A percentile compares a stretch with the other conserved stretches of the same genome.
Conservation (phyloP, 2,329 filamentous ascomycete genomes). For the Colletotrichum nymphaeae region DNA sequence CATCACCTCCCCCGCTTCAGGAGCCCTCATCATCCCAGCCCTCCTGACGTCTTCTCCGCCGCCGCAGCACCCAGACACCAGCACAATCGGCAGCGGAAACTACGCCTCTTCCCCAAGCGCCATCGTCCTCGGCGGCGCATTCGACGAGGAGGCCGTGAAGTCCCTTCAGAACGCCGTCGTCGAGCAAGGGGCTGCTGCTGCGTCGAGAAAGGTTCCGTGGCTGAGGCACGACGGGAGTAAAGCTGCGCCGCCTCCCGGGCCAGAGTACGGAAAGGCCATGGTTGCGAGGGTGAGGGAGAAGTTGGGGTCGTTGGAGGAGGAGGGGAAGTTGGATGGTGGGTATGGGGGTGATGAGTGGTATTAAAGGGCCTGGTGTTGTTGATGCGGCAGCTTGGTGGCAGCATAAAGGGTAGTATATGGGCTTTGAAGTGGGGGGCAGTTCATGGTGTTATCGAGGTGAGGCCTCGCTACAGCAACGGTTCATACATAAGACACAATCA, state of each 20-base stretch:
- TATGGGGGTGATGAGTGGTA: constrained; percentile 37
- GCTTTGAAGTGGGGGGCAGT: no score
- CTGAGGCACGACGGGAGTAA: constrained; percentile 39
- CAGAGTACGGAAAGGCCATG: constrained; percentile 42
- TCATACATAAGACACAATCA: not conserved
- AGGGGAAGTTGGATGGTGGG: constrained; percentile 38
- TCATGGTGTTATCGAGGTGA: no score
- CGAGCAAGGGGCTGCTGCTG: not conserved
- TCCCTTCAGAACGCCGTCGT: constrained; percentile 14
- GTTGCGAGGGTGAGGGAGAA: constrained; percentile 40
- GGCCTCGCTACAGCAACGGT: no score
- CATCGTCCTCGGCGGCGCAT: constrained; percentile 32
- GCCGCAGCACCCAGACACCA: constrained; percentile 33
- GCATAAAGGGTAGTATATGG: no score
- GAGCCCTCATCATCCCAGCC: constrained; percentile 33
- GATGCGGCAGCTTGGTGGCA: no score
- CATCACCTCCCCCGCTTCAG: constrained; percentile 25
- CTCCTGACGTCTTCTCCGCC: constrained; percentile 17
- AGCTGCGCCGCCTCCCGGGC: constrained; percentile 39
- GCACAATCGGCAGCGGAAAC: constrained; percentile 35
- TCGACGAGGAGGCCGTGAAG: constrained; percentile 22
- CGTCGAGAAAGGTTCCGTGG: constrained; percentile 37
- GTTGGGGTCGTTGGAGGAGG: constrained; percentile 36
- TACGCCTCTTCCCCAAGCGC: constrained; percentile 23
- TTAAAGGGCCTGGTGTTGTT: not conserved